phyloP scores from a whole-genome alignment of 2,329 filamentous ascomycete genomes.

The Colletotrichum somersetense region DNA sequence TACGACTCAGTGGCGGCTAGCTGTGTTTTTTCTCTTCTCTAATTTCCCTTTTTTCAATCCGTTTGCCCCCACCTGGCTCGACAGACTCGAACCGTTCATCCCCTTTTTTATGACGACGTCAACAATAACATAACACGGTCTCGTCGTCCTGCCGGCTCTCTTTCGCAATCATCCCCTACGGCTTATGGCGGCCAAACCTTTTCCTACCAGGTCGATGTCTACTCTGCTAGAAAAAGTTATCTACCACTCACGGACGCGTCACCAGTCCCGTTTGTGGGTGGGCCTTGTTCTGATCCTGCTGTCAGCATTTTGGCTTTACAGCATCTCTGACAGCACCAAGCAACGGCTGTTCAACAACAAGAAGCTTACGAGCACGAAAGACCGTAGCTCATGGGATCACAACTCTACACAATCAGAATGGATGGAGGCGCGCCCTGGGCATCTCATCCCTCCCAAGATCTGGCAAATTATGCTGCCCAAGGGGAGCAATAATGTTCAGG shows the following conservation, averaged over 20 bases:
- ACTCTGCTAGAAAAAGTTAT: neutral
- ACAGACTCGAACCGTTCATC: no score
- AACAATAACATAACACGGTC: no score
- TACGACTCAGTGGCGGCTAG: no score
- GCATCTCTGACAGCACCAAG: neutral
- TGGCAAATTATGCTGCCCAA: constrained; percentile 41
- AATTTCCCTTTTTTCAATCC: no score
- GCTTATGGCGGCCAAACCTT: neutral
- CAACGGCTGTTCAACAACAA: neutral
- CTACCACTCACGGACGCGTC: neutral
- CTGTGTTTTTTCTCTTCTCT: no score
- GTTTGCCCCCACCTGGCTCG: no score
- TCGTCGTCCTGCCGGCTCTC: neutral
- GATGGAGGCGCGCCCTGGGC: neutral
- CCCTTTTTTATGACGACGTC: no score
- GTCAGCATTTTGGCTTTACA: constrained; percentile 9
- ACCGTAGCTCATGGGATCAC: no score
- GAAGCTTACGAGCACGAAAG: neutral
- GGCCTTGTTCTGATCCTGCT: neutral
- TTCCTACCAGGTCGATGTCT: neutral
- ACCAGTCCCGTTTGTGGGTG: neutral
- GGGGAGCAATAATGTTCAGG: neutral
- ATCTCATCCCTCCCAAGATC: constrained; percentile 26
- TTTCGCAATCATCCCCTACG: neutral
- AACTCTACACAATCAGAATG: neutral